These are phyloP conservation scores for Colletotrichum phormii DNA, from an alignment of 2,329 filamentous ascomycete genomes.

Conservation along the genomic window DNA sequence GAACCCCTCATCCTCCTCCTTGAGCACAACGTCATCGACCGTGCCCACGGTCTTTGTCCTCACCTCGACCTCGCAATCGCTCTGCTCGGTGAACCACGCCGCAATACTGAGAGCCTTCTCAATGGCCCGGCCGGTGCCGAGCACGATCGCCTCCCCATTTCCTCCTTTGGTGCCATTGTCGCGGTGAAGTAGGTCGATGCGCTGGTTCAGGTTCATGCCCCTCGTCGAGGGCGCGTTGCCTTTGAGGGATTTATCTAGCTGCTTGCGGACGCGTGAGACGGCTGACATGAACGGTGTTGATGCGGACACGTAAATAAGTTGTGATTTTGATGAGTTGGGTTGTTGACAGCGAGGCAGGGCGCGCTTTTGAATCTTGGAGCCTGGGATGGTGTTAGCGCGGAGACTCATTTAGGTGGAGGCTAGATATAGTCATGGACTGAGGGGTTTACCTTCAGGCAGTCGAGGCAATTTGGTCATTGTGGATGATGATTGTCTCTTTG, in stretches of 20 bases:
- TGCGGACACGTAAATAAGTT: constrained; percentile 73
- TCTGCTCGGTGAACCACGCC: constrained; percentile 72
- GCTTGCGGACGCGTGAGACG: constrained; percentile 73
- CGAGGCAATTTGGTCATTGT: constrained; percentile 23
- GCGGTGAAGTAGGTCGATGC: constrained; percentile 56
- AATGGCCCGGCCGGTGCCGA: constrained; percentile 76
- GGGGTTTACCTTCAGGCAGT: constrained; percentile 40
- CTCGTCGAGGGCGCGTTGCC: constrained; percentile 59
- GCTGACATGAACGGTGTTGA: constrained; percentile 76
- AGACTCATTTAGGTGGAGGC: not conserved
- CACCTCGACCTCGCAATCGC: constrained; percentile 68
- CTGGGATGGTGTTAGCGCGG: constrained; percentile 46
- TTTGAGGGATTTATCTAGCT: constrained; percentile 66
- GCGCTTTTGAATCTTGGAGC: constrained; percentile 61
- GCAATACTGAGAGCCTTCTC: constrained; percentile 72
- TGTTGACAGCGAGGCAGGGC: constrained; percentile 55
- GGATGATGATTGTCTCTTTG: not conserved
- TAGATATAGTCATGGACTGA: no score
- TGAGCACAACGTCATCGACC: constrained; percentile 72
- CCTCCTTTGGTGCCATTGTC: constrained; percentile 43
- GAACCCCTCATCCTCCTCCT: constrained; percentile 49
- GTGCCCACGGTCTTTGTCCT: constrained; percentile 73
- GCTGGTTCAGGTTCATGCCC: constrained; percentile 57
- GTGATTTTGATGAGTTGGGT: constrained; percentile 56
- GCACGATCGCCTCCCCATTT: constrained; percentile 62